phyloP scores from a whole-genome alignment of 2,329 filamentous ascomycete species.

The Trichothecium sympodiale region DNA sequence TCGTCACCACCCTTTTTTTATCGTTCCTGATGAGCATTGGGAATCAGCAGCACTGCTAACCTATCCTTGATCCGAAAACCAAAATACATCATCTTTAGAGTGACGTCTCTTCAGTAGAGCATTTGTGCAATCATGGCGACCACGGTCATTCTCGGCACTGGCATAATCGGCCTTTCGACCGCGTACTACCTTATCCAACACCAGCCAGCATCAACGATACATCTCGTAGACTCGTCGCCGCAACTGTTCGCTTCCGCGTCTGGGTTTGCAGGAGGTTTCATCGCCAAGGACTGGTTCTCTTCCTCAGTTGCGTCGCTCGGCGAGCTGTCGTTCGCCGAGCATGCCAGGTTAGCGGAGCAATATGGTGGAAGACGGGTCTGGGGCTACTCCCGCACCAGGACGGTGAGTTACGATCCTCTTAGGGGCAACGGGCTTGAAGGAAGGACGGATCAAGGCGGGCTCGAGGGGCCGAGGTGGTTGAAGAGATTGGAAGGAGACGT shows the following conservation, averaged over 20 bases:
- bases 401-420: slow-evolving; percentile 37
- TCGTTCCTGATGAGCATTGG: too few species aligned
- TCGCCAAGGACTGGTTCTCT: slow-evolving; percentile 64
- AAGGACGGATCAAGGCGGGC: slow-evolving; percentile 17
- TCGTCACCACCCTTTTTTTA: too few species aligned
- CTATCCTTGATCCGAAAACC: too few species aligned
- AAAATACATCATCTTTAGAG: too few species aligned
- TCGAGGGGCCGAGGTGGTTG: slow-evolving; percentile 19
- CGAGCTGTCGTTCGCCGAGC: slow-evolving; percentile 57
- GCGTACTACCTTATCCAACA: slow-evolving; percentile 58
- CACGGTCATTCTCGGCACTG: slow-evolving; percentile 57
- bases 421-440: slow-evolving; percentile 52
- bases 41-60: too few species aligned
- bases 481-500: slow-evolving; percentile 36
- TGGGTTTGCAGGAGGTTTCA: slow-evolving; percentile 62
- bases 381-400: slow-evolving; percentile 42
- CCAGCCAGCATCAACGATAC: slow-evolving; percentile 29
- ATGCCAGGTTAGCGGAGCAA: slow-evolving; percentile 49
- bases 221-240: slow-evolving; percentile 33
- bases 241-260: slow-evolving; percentile 63
- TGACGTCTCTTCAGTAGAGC: too few species aligned
- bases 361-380: slow-evolving; percentile 44
- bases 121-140: too few species aligned
- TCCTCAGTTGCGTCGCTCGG: slow-evolving; percentile 46
- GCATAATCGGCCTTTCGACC: slow-evolving; percentile 59